Evolutionary conservation across 2,329 filamentous ascomycete species (phyloP), one percentile per base, ranked within the genome.

Genomic region (Thermothelomyces thermophilus): DNA sequence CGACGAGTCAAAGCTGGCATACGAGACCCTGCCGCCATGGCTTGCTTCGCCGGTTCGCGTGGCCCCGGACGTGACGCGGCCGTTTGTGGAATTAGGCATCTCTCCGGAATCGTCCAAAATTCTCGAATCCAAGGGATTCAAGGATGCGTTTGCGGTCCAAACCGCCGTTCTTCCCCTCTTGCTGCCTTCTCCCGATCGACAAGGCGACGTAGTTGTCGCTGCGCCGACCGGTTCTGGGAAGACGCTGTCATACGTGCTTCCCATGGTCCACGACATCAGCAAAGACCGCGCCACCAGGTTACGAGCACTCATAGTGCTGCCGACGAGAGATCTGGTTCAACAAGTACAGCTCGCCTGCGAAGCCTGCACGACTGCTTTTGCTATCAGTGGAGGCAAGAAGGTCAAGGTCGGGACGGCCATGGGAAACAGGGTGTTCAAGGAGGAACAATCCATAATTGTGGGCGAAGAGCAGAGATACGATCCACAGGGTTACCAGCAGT

Each of bases 171-270:
- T 98, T 22, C 90, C 91, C 1, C 73, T 95, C 35, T 75, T 98
- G 5, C 73, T 95, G 3, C 83, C 80, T 19, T 79, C 77, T 0
- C 75, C 77, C 36, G 73, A 77, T 31, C 76, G 82, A 31, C 70
- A 78, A 1, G 86, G 88, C 5, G 93, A 98, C 65, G 68, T 98
- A 4, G 84, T 95, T 39, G 84, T 98, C 2, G 93, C 90, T 7
- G 93, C 94, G 0, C 87, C 91, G 1, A 98, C 93, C 0, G 93
- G 93, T 8, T 97, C 93, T 0, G 93, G 93, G 50, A 98, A 98
- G 65, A 98, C 93, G 0, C 68, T 98, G 14, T 86, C 91, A 0
- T 98, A 98, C 62, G 80, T 91, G 0, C 71, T 98, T 2, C 93
- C 93, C 0, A 82, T 98, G 51, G 77, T 95, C 3, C 81, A 89